Conservation (phyloP, 1,284 basidiomycete species). For the Porodaedalea pini region DNA sequence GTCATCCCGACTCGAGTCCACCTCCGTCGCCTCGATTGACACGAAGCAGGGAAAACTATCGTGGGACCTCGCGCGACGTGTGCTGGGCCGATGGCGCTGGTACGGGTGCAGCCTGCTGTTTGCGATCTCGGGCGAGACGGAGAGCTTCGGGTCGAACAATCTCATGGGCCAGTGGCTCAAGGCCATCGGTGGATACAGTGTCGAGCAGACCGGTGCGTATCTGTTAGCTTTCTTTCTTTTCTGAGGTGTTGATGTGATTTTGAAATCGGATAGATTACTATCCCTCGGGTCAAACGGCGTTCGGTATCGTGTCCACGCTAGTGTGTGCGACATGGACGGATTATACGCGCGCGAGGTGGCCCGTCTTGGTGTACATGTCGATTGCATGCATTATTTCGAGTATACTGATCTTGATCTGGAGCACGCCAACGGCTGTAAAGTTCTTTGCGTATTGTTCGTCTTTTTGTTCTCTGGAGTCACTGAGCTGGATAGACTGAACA, state of each 20-base stretch:
- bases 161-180: constrained; percentile 76
- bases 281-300: constrained; percentile 61
- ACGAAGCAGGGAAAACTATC: constrained; percentile 38
- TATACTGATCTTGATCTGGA: constrained; percentile 57
- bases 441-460: constrained; percentile 66
- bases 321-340: constrained; percentile 64
- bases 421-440: constrained; percentile 51
- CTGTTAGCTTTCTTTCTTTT: background rate
- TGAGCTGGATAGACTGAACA: background rate
- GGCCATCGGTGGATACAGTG: constrained; percentile 54
- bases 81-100: constrained; percentile 66
- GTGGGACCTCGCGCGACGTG: constrained; percentile 46
- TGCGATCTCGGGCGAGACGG: constrained; percentile 63
- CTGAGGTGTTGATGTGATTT: background rate
- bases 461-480: background rate
- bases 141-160: constrained; percentile 69
- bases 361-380: constrained; percentile 63
- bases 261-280: constrained; percentile 52
- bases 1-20: constrained; percentile 41
- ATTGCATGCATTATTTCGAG: constrained; percentile 48
- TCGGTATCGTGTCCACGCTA: constrained; percentile 60
- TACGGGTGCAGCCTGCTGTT: constrained; percentile 64
- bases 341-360: constrained; percentile 52
- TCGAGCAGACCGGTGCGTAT: constrained; percentile 52
- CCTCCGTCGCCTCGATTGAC: constrained; percentile 30